phyloP scores from a whole-genome alignment of 2,329 filamentous ascomycete species.

The Colletotrichum destructivum region DNA sequence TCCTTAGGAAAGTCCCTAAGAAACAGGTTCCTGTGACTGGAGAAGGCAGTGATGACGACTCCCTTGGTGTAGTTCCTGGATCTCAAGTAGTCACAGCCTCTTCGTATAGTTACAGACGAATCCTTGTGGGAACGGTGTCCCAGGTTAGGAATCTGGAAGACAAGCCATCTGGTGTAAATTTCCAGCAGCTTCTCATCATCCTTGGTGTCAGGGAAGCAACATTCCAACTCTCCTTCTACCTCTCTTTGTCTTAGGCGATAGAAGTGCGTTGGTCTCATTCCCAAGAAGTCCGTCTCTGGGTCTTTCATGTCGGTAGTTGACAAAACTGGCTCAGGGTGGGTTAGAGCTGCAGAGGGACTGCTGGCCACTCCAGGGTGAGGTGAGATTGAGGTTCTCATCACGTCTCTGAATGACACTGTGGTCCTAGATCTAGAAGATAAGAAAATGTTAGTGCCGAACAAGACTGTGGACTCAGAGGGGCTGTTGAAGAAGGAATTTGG shows the following conservation, averaged over 20 bases:
- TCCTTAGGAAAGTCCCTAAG: neutral
- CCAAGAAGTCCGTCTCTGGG: neutral
- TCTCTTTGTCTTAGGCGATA: constrained; percentile 4
- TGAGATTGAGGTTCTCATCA: neutral
- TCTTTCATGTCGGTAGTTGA: neutral
- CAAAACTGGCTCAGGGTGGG: neutral
- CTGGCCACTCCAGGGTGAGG: neutral
- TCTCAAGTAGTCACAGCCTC: constrained; percentile 43
- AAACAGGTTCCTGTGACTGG: constrained; percentile 36
- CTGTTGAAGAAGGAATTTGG: neutral
- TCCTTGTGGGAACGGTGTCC: neutral
- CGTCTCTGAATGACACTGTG: no score
- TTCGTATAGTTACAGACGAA: constrained; percentile 27
- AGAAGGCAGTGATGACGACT: constrained; percentile 41
- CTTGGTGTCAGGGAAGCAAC: constrained; percentile 4
- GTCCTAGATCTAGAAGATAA: neutral
- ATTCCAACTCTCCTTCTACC: constrained; percentile 19
- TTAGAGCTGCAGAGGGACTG: no score
- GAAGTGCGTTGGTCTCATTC: constrained; percentile 6
- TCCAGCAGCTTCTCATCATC: constrained; percentile 18
- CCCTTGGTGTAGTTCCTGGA: constrained; percentile 34
- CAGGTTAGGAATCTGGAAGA: constrained; percentile 17
- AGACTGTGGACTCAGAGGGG: neutral
- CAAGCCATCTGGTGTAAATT: constrained; percentile 33
- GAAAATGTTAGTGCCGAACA: no score